Conservation (phyloP, 148 eudicot species). For the Amaranthus cruentus region DNA sequence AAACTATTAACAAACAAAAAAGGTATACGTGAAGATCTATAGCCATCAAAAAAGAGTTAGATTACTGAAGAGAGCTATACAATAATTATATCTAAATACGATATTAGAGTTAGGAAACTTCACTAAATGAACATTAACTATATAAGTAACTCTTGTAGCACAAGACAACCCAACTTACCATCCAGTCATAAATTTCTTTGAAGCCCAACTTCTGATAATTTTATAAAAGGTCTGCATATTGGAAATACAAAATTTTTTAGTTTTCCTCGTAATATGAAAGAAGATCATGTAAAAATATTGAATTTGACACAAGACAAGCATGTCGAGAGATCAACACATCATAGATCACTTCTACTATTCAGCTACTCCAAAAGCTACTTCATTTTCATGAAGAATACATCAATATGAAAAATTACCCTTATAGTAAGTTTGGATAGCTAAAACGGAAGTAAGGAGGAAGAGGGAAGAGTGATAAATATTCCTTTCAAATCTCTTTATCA, state of each 20-base stretch:
- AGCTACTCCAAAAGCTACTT: background rate
- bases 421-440: no score
- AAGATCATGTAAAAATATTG: background rate
- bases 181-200: slow-evolving; percentile 71
- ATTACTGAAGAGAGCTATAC: background rate
- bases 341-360: background rate
- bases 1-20: no score
- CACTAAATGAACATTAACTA: background rate
- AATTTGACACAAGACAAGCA: background rate
- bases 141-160: background rate
- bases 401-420: no score
- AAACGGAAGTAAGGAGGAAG: no score
- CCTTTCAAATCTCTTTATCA: no score
- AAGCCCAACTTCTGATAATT: slow-evolving; percentile 68
- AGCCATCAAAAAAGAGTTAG: no score
- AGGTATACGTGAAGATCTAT: no score
- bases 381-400: background rate
- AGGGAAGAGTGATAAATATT: no score
- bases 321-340: background rate
- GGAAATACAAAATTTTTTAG: background rate
- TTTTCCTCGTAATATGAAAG: background rate
- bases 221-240: slow-evolving; percentile 51
- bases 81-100: background rate
- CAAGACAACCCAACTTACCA: slow-evolving; percentile 37
- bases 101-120: background rate